Percentiles rank a stretch among this genome's conserved stretches.
Evolutionary conservation across 2,329 filamentous ascomycete genomes (phyloP).

Genomic region (Botrytis sinoallii): DNA sequence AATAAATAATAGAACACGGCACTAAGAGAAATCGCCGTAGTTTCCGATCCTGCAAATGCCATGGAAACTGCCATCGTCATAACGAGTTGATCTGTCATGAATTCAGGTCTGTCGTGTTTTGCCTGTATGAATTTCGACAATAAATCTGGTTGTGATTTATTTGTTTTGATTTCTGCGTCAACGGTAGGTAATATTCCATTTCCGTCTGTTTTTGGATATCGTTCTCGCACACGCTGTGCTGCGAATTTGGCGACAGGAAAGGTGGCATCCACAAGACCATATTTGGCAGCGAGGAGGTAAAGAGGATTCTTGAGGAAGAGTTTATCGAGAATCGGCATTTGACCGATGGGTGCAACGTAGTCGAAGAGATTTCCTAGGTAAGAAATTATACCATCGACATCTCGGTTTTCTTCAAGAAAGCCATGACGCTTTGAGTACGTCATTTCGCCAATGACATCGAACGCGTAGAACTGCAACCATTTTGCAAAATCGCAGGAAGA

Average conservation of each 20-base stretch:
- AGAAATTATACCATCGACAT: conserved; percentile 70
- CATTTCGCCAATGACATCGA: conserved; percentile 76
- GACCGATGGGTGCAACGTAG: conserved; percentile 71
- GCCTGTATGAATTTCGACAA: conserved; percentile 71
- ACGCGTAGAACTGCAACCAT: conserved; percentile 79
- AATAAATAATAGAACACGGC: conserved; percentile 73
- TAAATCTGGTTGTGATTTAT: conserved; percentile 52
- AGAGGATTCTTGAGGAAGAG: conserved; percentile 73
- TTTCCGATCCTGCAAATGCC: conserved; percentile 74
- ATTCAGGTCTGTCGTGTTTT: conserved; percentile 62
- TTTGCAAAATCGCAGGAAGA: conserved; percentile 58
- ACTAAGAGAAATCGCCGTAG: conserved; percentile 70
- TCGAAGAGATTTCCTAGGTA: conserved; percentile 64
- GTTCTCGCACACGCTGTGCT: conserved; percentile 62
- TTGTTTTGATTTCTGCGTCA: conserved; percentile 23
- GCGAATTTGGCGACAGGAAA: conserved; percentile 74
- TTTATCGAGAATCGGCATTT: conserved; percentile 69
- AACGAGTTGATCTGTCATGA: conserved; percentile 68
- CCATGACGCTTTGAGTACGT: conserved; percentile 74
- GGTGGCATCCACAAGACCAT: conserved; percentile 64
- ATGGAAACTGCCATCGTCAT: conserved; percentile 70
- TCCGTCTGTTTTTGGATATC: conserved; percentile 41
- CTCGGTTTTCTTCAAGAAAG: conserved; percentile 70
- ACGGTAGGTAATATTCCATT: conserved; percentile 23
- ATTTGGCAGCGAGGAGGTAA: conserved; percentile 63